These are phyloP conservation scores for Vaccinium corymbosum DNA, from an alignment of 148 eudicot species.

Conservation along the genomic window DNA sequence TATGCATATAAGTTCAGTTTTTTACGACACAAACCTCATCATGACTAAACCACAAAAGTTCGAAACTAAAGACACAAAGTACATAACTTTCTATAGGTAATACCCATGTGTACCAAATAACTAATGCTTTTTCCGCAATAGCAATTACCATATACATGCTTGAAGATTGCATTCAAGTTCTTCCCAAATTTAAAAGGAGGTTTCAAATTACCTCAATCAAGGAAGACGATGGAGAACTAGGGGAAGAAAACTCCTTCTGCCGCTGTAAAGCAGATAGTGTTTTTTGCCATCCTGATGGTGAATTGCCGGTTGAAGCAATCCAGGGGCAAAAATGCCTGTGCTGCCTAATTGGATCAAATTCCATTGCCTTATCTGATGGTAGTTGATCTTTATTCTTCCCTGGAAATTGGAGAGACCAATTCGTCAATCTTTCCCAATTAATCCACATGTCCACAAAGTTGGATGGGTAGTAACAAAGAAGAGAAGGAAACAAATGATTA, in stretches of 20 bases:
- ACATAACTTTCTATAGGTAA: not conserved
- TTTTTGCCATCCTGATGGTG: slow-evolving; percentile 81
- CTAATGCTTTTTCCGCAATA: not conserved
- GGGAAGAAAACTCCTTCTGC: slow-evolving; percentile 50
- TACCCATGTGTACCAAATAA: not conserved
- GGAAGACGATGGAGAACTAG: slow-evolving; percentile 51
- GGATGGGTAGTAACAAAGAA: not conserved
- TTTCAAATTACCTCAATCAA: slow-evolving; percentile 65
- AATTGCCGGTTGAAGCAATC: slow-evolving; percentile 48
- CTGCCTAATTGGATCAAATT: slow-evolving; percentile 74
- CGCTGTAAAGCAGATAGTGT: slow-evolving; percentile 70
- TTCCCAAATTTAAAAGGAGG: not conserved
- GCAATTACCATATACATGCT: not conserved
- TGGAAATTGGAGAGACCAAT: slow-evolving; percentile 24
- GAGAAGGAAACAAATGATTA: not conserved
- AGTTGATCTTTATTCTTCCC: slow-evolving; percentile 31
- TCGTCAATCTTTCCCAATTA: slow-evolving; percentile 3
- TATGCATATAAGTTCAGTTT: not conserved
- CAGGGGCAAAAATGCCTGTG: slow-evolving; percentile 94
- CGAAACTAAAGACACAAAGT: too few species aligned
- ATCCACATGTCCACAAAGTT: not conserved
- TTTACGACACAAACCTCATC: not conserved
- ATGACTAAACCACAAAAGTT: too few species aligned
- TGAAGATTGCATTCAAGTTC: not conserved
- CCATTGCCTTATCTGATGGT: slow-evolving; percentile 34